Percentiles rank a stretch among this genome's conserved stretches.
Evolutionary conservation across 2,329 filamentous ascomycete species (phyloP).

Genomic region (Stachybotrys chartarum): DNA sequence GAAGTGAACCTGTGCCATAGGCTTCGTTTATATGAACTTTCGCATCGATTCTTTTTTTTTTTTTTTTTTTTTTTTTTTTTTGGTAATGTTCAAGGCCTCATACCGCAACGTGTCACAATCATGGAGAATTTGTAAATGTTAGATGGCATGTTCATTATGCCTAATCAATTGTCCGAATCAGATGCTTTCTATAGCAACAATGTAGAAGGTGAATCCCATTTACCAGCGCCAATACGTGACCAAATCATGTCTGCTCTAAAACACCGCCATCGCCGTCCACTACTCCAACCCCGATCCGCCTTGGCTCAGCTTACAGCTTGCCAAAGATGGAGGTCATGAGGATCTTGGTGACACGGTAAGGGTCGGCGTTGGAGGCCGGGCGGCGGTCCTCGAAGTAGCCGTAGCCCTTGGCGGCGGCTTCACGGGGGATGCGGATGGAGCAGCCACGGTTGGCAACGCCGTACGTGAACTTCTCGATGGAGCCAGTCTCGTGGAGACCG

Average conservation of each 20-base stretch:
- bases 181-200: constrained; percentile 1
- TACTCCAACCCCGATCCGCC: neutral
- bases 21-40: too few species aligned
- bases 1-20: too few species aligned
- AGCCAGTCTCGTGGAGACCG: constrained; percentile 87
- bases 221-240: constrained; percentile 1
- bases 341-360: constrained; percentile 75
- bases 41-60: too few species aligned
- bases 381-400: constrained; percentile 89
- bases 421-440: constrained; percentile 86
- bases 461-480: constrained; percentile 88
- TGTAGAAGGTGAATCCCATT: neutral
- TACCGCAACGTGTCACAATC: neutral
- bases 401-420: constrained; percentile 78
- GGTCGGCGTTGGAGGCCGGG: constrained; percentile 79
- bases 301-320: constrained; percentile 18
- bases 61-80: too few species aligned
- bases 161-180: neutral
- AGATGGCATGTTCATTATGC: neutral
- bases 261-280: neutral
- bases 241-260: neutral
- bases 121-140: neutral
- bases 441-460: constrained; percentile 94
- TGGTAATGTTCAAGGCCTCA: too few species aligned
- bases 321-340: constrained; percentile 62